Percentiles rank a stretch among this genome's conserved stretches.
Evolutionary conservation across 139 green algal species (phyloP).

Genomic region (Pleodorina starrii): DNA sequence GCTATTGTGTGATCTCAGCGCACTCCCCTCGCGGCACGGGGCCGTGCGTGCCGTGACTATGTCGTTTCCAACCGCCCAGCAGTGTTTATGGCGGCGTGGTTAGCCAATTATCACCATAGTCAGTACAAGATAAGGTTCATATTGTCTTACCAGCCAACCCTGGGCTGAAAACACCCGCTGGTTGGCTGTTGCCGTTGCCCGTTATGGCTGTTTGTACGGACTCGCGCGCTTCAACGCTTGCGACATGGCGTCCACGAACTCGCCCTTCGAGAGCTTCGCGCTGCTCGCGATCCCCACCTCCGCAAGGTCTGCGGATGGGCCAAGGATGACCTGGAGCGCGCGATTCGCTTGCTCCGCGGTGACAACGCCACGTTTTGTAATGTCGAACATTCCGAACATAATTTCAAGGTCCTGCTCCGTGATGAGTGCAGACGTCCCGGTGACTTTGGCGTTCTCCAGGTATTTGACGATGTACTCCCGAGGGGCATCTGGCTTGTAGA

Average conservation of each 20-base stretch:
- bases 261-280: conserved; percentile 2
- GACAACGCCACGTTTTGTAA: conserved; percentile 48
- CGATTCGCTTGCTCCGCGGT: conserved; percentile 39
- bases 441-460: conserved; percentile 36
- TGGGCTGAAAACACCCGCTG: no score
- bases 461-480: conserved; percentile 43
- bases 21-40: no score
- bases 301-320: conserved; percentile 20
- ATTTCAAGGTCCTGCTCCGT: conserved; percentile 50
- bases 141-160: no score
- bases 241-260: conserved; percentile 36
- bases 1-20: no score
- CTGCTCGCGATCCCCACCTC: not conserved
- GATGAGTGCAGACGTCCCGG: conserved; percentile 8
- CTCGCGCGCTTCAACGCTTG: conserved; percentile 8
- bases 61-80: no score
- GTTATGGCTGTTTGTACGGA: conserved; percentile 24
- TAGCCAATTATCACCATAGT: no score
- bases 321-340: conserved; percentile 44
- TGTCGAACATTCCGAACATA: conserved; percentile 62
- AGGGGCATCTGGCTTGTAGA: conserved; percentile 48
- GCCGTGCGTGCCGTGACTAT: no score
- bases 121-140: no score
- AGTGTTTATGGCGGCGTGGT: no score
- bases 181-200: not conserved